Conservation (phyloP, 805 yeast species). For the Komagataella phaffii region DNA sequence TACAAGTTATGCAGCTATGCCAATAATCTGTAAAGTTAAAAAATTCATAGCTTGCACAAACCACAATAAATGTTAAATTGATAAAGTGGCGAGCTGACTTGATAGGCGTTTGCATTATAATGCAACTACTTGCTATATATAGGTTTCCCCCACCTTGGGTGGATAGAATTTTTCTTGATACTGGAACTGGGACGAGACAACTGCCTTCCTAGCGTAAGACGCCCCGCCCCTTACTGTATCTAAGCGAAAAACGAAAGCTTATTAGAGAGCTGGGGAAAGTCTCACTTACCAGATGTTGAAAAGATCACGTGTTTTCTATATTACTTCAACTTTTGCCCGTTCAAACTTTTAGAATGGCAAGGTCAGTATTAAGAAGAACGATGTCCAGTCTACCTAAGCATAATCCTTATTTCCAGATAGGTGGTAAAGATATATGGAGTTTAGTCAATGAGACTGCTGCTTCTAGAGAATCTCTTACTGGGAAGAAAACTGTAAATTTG, state of each 20-base stretch:
- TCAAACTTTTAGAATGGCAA: neutral
- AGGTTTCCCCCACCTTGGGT: too few species aligned
- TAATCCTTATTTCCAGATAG: slow-evolving; percentile 57
- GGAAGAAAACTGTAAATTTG: slow-evolving; percentile 72
- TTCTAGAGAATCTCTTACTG: slow-evolving; percentile 51
- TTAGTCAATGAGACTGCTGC: slow-evolving; percentile 93
- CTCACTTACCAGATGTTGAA: neutral
- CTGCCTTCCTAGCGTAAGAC: too few species aligned
- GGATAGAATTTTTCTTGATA: too few species aligned
- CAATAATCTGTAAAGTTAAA: too few species aligned
- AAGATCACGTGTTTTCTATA: neutral
- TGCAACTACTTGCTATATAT: too few species aligned
- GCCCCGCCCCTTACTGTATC: too few species aligned
- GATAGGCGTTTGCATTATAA: too few species aligned
- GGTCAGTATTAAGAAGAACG: neutral
- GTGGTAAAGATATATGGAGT: slow-evolving; percentile 88
- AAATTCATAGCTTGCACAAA: too few species aligned
- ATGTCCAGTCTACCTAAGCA: slow-evolving; percentile 25
- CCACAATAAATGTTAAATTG: too few species aligned
- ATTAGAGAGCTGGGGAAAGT: neutral
- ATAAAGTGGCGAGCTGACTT: too few species aligned
- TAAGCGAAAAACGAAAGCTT: neutral
- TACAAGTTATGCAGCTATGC: too few species aligned
- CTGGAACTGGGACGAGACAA: too few species aligned
- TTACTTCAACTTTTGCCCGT: neutral